Evolutionary conservation across 2,329 filamentous ascomycete species (phyloP).

Genomic region (Microsporum canis): DNA sequence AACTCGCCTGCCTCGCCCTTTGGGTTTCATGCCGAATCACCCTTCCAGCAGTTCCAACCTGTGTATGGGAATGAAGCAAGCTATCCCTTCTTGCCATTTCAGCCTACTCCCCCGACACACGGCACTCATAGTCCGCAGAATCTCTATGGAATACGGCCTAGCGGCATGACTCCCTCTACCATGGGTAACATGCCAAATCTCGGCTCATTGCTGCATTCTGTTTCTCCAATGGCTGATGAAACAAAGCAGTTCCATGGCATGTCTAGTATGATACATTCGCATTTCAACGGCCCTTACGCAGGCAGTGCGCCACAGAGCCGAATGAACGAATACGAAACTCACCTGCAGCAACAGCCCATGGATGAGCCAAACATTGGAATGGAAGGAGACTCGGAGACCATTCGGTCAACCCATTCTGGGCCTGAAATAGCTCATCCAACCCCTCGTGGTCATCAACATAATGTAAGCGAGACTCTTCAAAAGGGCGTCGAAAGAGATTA

Average conservation of each 20-base stretch:
- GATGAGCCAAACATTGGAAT: constrained; percentile 6
- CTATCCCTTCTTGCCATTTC: constrained; percentile 55
- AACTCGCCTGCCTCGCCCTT: constrained; percentile 62
- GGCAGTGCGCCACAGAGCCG: constrained; percentile 16
- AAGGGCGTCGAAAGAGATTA: constrained; percentile 80
- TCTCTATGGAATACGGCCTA: constrained; percentile 33
- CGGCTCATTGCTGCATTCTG: constrained; percentile 46
- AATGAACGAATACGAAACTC: constrained; percentile 5
- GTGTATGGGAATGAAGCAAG: constrained; percentile 54
- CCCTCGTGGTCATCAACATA: constrained; percentile 54
- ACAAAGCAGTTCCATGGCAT: constrained; percentile 24
- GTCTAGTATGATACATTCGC: not conserved
- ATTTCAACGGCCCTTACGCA: not conserved
- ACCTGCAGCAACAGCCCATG: constrained; percentile 15
- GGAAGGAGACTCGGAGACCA: constrained; percentile 12
- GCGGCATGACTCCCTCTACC: constrained; percentile 48
- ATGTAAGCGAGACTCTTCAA: constrained; percentile 66
- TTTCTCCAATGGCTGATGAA: constrained; percentile 50
- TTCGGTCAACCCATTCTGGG: constrained; percentile 10
- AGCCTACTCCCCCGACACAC: constrained; percentile 47
- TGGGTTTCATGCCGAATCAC: constrained; percentile 41
- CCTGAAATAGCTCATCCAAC: constrained; percentile 49
- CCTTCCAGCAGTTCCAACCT: constrained; percentile 11
- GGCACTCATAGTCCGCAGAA: constrained; percentile 31
- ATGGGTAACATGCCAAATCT: constrained; percentile 34